Conservation (phyloP, 1,284 basidiomycete genomes). For the Apiotrichum laibachii region DNA sequence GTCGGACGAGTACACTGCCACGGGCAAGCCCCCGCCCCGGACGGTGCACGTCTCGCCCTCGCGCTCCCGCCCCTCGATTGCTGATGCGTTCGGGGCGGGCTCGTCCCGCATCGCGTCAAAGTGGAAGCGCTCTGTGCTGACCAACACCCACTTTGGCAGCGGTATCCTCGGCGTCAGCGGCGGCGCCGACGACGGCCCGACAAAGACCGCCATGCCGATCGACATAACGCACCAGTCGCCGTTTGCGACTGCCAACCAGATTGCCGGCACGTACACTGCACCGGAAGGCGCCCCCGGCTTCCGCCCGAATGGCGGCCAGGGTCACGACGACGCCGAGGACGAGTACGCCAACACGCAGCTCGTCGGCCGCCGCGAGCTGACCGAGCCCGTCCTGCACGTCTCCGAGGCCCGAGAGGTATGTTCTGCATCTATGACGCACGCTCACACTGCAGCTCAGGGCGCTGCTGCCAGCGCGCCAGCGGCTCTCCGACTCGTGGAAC, state of each 20-base stretch:
- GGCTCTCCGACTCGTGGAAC: conserved; percentile 76
- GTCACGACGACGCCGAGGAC: conserved; percentile 11
- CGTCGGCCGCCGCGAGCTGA: conserved; percentile 58
- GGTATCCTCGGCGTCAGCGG: not conserved
- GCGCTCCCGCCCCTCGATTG: not conserved
- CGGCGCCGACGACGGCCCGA: conserved; percentile 8
- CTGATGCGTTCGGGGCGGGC: not conserved
- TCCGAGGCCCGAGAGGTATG: conserved; percentile 14
- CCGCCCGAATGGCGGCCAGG: conserved; percentile 29
- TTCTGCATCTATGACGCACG: not conserved
- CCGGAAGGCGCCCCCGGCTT: conserved; percentile 78
- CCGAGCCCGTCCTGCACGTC: conserved; percentile 57
- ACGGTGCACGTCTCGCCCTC: conserved; percentile 1
- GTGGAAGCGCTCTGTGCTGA: conserved; percentile 22
- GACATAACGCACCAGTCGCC: conserved; percentile 46
- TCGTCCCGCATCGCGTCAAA: conserved; percentile 16
- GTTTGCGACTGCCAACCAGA: conserved; percentile 35
- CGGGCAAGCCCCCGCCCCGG: not conserved
- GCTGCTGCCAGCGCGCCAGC: conserved; percentile 73
- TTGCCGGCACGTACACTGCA: conserved; percentile 55
- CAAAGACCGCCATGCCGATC: conserved; percentile 34
- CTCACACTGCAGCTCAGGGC: conserved; percentile 60
- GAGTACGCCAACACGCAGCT: conserved; percentile 52
- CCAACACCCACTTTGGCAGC: not conserved
- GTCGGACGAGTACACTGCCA: conserved; percentile 8